A percentile compares a stretch with the other conserved stretches of the same genome.
Evolutionary conservation across 768 basidiomycete species (phyloP).

Genomic region (Serendipita sp.): DNA sequence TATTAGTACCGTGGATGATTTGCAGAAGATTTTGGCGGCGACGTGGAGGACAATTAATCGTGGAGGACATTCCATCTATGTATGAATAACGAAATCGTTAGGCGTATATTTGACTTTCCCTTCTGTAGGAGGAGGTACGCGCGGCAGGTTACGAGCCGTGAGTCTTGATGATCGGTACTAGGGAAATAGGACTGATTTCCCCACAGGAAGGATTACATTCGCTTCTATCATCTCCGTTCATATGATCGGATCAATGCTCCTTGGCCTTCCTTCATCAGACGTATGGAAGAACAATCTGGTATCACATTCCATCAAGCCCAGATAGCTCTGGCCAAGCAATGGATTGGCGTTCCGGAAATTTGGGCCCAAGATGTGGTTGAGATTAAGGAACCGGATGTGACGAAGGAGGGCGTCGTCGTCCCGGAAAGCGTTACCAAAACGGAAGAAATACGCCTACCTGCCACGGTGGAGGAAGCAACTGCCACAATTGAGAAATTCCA

Average conservation of each 20-base stretch:
- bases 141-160: conserved; percentile 71
- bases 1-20: neutral
- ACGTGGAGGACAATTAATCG: conserved; percentile 58
- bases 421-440: conserved; percentile 28
- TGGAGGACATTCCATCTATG: conserved; percentile 69
- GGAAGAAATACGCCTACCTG: conserved; percentile 51
- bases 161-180: conserved; percentile 15
- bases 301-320: conserved; percentile 75
- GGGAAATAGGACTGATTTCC: neutral
- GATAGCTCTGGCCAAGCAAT: conserved; percentile 66
- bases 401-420: conserved; percentile 28
- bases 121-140: conserved; percentile 40
- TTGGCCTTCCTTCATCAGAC: conserved; percentile 32
- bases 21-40: neutral
- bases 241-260: conserved; percentile 87
- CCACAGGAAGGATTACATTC: conserved; percentile 57
- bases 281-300: conserved; percentile 58
- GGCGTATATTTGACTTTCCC: neutral
- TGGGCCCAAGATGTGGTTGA: conserved; percentile 34
- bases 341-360: conserved; percentile 30
- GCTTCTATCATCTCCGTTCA: conserved; percentile 80
- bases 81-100: neutral
- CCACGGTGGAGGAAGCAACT: conserved; percentile 49
- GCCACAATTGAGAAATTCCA: conserved; percentile 56
- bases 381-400: conserved; percentile 38